Conservation (phyloP, 192 early-diverging fungal genomes). For the Oehlia diaphana region DNA sequence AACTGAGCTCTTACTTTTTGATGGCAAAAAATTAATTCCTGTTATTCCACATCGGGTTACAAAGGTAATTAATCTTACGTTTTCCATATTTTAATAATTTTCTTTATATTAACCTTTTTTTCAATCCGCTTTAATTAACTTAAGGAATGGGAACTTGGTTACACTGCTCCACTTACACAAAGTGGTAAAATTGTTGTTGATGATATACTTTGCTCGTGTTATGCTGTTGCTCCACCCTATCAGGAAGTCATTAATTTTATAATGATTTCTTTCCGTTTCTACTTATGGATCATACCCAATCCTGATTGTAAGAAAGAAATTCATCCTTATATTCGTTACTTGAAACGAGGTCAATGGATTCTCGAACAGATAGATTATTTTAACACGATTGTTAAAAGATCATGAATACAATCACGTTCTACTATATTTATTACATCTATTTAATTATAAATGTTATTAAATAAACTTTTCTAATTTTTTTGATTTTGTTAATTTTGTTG, state of each 20-base stretch:
- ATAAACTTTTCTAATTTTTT: too few species aligned
- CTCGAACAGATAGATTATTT: neutral
- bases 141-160: neutral
- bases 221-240: neutral
- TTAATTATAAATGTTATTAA: too few species aligned
- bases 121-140: neutral
- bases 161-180: neutral
- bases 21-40: neutral
- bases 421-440: too few species aligned
- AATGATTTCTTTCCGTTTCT: neutral
- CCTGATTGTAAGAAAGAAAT: neutral
- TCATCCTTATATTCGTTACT: neutral
- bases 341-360: neutral
- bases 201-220: neutral
- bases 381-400: neutral
- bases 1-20: neutral
- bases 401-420: neutral
- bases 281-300: neutral
- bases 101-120: neutral
- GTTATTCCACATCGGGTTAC: neutral
- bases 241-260: neutral
- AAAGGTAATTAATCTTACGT: neutral
- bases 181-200: neutral
- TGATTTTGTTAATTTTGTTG: too few species aligned
- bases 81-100: neutral